These are phyloP conservation scores for Porphyra umbilicalis DNA, from an alignment of 31 red algal species.

Conservation along the genomic window DNA sequence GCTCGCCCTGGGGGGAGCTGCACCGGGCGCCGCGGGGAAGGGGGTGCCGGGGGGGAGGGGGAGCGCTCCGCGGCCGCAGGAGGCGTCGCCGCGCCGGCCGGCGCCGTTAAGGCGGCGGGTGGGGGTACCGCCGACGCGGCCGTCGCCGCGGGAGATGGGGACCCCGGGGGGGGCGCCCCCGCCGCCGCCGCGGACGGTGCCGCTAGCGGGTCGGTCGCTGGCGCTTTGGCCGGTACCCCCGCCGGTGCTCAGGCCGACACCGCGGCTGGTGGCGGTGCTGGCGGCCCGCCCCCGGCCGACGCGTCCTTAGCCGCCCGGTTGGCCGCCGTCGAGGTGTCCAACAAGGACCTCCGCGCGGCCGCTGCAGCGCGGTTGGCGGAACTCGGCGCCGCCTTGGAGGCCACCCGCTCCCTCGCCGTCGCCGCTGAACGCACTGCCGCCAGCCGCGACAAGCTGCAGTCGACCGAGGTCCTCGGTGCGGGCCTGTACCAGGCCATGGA, in stretches of 20 bases:
- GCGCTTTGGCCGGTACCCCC: too few species aligned
- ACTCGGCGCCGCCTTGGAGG: not conserved
- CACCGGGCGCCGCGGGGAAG: not conserved
- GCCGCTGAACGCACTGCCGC: not conserved
- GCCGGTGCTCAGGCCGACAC: not conserved
- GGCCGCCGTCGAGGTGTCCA: not conserved
- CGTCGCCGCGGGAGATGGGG: not conserved
- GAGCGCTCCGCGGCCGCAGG: not conserved
- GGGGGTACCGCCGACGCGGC: not conserved
- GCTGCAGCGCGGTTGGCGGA: not conserved
- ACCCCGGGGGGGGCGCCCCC: not conserved
- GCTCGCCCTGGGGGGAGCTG: not conserved
- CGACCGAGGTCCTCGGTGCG: not conserved
- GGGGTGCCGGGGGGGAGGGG: not conserved
- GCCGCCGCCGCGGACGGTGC: not conserved
- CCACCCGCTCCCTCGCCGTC: not conserved
- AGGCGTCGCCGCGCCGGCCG: not conserved
- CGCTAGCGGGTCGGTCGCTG: not conserved
- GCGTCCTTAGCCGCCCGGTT: not conserved
- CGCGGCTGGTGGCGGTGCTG: not conserved
- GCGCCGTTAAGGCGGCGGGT: too few species aligned
- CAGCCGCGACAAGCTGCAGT: not conserved
- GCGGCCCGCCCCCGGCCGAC: not conserved
- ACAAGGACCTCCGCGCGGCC: not conserved
- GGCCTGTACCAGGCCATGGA: conserved; percentile 47